Conservation (phyloP, 805 yeast genomes). For the Starmerella ratchasimensis region DNA sequence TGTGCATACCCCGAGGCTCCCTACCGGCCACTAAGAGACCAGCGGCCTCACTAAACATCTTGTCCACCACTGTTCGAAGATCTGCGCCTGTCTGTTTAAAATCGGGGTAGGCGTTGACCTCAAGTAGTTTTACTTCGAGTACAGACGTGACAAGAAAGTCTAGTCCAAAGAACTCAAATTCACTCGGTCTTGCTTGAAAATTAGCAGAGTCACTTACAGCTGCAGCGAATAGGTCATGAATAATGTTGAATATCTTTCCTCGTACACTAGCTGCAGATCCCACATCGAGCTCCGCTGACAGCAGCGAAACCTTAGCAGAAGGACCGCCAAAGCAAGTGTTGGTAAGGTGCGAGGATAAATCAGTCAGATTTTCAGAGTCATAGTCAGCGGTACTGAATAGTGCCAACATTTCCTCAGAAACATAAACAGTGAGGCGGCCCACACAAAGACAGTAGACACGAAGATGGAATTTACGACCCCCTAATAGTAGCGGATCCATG, state of each 20-base stretch:
- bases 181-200: conserved; percentile 68
- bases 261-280: conserved; percentile 25
- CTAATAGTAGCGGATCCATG: conserved; percentile 54
- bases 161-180: conserved; percentile 77
- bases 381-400: conserved; percentile 58
- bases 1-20: not conserved
- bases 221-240: conserved; percentile 75
- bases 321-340: conserved; percentile 80
- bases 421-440: conserved; percentile 66
- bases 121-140: conserved; percentile 47
- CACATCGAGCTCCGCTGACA: conserved; percentile 40
- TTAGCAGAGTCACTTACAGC: conserved; percentile 65
- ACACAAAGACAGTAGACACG: conserved; percentile 67
- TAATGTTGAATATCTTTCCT: conserved; percentile 42
- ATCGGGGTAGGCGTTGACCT: conserved; percentile 90
- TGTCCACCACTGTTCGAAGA: conserved; percentile 50
- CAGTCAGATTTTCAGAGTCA: conserved; percentile 24
- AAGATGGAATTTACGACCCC: conserved; percentile 70
- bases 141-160: conserved; percentile 63
- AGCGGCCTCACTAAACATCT: conserved; percentile 48
- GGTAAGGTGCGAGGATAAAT: conserved; percentile 69
- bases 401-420: conserved; percentile 66
- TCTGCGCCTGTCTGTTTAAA: conserved; percentile 87
- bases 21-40: conserved; percentile 15
- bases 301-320: conserved; percentile 42